Evolutionary conservation across 148 eudicot genomes (phyloP), one percentile per base, ranked within the genome.

Genomic region (Amaranthus hypochondriacus): DNA sequence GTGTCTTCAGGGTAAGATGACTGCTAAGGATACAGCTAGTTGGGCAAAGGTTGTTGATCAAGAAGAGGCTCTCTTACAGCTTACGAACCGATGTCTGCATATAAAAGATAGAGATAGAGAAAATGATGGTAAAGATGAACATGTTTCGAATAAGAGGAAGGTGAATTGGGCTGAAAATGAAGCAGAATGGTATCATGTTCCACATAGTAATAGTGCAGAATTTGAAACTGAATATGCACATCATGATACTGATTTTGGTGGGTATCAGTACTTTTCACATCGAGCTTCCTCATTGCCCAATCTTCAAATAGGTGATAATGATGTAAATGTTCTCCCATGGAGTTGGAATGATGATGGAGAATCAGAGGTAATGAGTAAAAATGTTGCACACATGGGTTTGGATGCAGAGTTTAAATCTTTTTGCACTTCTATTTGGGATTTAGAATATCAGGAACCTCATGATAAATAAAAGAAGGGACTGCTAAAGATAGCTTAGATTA

Each of bases 1-100:
- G 73, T 83, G 79, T 73, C 74, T 83, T 39, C 86, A 83, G 68
- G 81, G 71, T 46, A 83, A 83, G 79, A 83, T 83, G 83, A 83
- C 83, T 9, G 86, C 86, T 46, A 83, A 77, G 68, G 86, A 83
- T 48, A 83, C 66, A 3, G 76, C 81, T 48, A 83, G 73, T n/a
- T 83, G 83, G 86, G 70, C 75, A 6, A 71, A 61, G 61, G 74
- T 80, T 5, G 66, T 80, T 10, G 66, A 71, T 21, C 76, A 71
- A 52, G 82, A 80, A 55, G 62, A 66, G 21, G 68, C 73, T 46
- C 66, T 80, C 58, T n/a, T 57, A 49, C 58, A 49, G 59, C 69
- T 71, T 46, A 66, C 80, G 13, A 21, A 72, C 50, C 66, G n/a
- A 51, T 44, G 79, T 62, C 63, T 70, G 50, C 70, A 3, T 74